Evolutionary conservation across 208 protist genomes (phyloP).

Genomic region (Trypanosoma melophagium): DNA sequence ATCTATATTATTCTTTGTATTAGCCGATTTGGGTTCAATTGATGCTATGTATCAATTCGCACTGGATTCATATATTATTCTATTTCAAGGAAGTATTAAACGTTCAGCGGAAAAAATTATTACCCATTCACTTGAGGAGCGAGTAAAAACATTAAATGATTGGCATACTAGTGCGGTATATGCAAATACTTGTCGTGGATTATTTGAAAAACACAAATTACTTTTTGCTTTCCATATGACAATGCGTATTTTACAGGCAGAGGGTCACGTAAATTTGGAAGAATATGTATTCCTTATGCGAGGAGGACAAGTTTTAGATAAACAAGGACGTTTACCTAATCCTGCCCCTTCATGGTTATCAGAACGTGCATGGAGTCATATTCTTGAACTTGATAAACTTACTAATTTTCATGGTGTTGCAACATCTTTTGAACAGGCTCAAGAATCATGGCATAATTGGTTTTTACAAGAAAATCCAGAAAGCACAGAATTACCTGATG

Average conservation of each 20-base stretch:
- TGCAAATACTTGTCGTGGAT: slow-evolving; percentile 96
- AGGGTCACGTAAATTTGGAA: slow-evolving; percentile 90
- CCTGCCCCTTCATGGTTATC: slow-evolving; percentile 95
- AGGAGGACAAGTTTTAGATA: slow-evolving; percentile 95
- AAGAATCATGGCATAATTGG: slow-evolving; percentile 95
- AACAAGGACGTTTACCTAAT: slow-evolving; percentile 92
- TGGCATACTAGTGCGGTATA: slow-evolving; percentile 98
- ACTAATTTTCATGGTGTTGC: slow-evolving; percentile 94
- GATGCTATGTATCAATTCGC: slow-evolving; percentile 99
- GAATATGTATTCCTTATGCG: slow-evolving; percentile 99
- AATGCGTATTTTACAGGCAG: slow-evolving; percentile 93
- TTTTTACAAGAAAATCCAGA: slow-evolving; percentile 94
- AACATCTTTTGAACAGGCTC: slow-evolving; percentile 93
- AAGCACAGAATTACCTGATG: slow-evolving; percentile 92
- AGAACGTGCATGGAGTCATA: slow-evolving; percentile 96
- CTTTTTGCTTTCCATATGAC: slow-evolving; percentile 99
- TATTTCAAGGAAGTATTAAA: slow-evolving; percentile 96
- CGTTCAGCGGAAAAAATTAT: slow-evolving; percentile 90
- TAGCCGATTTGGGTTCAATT: slow-evolving; percentile 95
- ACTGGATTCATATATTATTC: slow-evolving; percentile 96
- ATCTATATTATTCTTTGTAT: slow-evolving; percentile 98
- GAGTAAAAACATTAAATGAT: slow-evolving; percentile 94
- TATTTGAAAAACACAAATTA: slow-evolving; percentile 99
- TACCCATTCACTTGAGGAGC: slow-evolving; percentile 85
- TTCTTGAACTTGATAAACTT: slow-evolving; percentile 96